A percentile compares a stretch with the other conserved stretches of the same genome.
Evolutionary conservation across 495 filamentous ascomycete species (phyloP).

Genomic region (Penicillium crystallinum): DNA sequence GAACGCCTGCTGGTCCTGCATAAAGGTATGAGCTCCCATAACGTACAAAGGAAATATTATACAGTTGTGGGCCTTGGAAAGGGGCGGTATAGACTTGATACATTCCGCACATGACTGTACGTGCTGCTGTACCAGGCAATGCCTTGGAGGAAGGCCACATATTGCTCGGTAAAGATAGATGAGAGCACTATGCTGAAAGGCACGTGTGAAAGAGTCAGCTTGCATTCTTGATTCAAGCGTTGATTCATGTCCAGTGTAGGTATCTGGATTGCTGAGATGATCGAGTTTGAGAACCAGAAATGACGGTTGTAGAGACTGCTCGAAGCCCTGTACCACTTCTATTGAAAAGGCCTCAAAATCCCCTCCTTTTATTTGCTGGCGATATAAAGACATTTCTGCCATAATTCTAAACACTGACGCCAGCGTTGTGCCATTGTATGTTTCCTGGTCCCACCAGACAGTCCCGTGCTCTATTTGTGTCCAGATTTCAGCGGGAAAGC

Average conservation of each 20-base stretch:
- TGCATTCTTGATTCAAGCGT: conserved; percentile 9
- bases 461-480: conserved; percentile 12
- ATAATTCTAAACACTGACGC: conserved; percentile 11
- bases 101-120: conserved; percentile 11
- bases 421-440: conserved; percentile 10
- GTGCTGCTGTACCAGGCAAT: conserved; percentile 17
- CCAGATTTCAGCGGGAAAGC: conserved; percentile 18
- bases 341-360: conserved; percentile 4
- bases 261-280: conserved; percentile 8
- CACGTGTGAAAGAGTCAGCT: conserved; percentile 11
- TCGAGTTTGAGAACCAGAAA: conserved; percentile 5
- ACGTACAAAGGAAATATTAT: conserved; percentile 19
- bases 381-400: conserved; percentile 15
- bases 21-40: conserved; percentile 15
- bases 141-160: conserved; percentile 13
- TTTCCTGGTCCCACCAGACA: conserved; percentile 20
- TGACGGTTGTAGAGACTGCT: conserved; percentile 7
- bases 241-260: conserved; percentile 1
- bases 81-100: conserved; percentile 12
- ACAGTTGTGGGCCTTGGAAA: conserved; percentile 16
- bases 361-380: conserved; percentile 6
- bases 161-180: conserved; percentile 19
- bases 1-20: conserved; percentile 8
- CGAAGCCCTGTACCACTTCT: conserved; percentile 10
- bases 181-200: conserved; percentile 17